phyloP scores from a whole-genome alignment of 352 stramenopile genomes.

The Blastocystis sp. region DNA sequence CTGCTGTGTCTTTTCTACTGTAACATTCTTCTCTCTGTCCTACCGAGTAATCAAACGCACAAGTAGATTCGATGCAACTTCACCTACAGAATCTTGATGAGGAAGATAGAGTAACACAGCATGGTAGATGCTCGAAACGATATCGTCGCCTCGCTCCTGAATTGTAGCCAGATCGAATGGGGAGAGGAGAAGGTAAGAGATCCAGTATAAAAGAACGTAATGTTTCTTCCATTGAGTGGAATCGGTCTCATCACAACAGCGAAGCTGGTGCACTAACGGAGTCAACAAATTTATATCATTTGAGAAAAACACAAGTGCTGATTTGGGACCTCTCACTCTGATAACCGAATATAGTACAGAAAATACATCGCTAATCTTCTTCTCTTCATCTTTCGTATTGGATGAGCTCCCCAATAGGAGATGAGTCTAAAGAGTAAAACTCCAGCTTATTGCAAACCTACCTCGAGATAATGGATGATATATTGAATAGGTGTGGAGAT shows the following conservation, averaged over 20 bases:
- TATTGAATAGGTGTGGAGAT: not conserved
- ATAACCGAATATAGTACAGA: constrained; percentile 28
- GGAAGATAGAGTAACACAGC: not conserved
- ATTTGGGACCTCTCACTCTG: not conserved
- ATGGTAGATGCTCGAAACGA: not conserved
- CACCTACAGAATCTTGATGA: not conserved
- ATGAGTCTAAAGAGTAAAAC: no score
- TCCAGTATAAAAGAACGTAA: constrained; percentile 29
- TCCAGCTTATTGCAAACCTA: not conserved
- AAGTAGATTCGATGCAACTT: not conserved
- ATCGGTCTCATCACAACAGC: not conserved
- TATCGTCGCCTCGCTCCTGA: not conserved
- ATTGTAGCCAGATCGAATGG: not conserved
- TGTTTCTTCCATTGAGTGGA: not conserved
- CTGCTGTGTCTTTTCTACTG: not conserved
- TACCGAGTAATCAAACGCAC: not conserved
- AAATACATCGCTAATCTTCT: not conserved
- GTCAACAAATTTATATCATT: not conserved
- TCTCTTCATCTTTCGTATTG: no score
- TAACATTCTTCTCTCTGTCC: not conserved
- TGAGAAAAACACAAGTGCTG: not conserved
- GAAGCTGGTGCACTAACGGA: not conserved
- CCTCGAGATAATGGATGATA: not conserved
- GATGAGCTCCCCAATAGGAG: no score
- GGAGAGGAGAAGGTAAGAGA: not conserved